Conservation (phyloP, 495 filamentous ascomycete genomes). For the Trichoderma asperelloides region DNA sequence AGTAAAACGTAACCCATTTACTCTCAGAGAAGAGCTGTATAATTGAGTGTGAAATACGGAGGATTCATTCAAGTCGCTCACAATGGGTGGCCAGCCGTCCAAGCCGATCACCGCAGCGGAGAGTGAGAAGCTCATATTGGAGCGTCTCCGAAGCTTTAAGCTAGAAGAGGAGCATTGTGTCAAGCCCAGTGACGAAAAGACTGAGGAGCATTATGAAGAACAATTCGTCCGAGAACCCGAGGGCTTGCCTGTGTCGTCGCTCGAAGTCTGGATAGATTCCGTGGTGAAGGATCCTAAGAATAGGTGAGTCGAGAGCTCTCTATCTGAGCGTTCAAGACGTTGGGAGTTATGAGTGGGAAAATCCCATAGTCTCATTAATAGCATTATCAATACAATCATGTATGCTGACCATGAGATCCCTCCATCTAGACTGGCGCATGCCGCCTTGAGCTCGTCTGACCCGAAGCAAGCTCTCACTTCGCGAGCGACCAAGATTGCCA, state of each 20-base stretch:
- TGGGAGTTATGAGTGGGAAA: no score
- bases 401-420: not conserved
- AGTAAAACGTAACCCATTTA: no score
- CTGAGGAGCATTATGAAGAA: not conserved
- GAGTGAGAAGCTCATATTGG: slow-evolving; percentile 32
- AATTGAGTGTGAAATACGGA: no score
- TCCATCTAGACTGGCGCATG: slow-evolving; percentile 48
- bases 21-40: no score
- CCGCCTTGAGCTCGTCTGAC: slow-evolving; percentile 51
- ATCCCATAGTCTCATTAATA: no score
- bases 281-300: slow-evolving; percentile 57
- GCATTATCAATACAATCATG: not conserved
- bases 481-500: slow-evolving; percentile 47
- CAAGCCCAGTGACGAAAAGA: slow-evolving; percentile 22
- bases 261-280: slow-evolving; percentile 49
- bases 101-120: slow-evolving; percentile 20
- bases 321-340: no score
- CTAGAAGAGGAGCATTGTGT: slow-evolving; percentile 43
- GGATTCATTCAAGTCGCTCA: no score
- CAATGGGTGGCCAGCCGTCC: slow-evolving; percentile 43
- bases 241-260: slow-evolving; percentile 35
- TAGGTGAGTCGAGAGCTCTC: slow-evolving; percentile 26
- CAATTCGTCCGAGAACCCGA: slow-evolving; percentile 23
- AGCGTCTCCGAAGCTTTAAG: slow-evolving; percentile 31
- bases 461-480: slow-evolving; percentile 46